Base-by-base conservation (phyloP, 768 basidiomycete species). In the Coprinopsis sp. region DNA sequence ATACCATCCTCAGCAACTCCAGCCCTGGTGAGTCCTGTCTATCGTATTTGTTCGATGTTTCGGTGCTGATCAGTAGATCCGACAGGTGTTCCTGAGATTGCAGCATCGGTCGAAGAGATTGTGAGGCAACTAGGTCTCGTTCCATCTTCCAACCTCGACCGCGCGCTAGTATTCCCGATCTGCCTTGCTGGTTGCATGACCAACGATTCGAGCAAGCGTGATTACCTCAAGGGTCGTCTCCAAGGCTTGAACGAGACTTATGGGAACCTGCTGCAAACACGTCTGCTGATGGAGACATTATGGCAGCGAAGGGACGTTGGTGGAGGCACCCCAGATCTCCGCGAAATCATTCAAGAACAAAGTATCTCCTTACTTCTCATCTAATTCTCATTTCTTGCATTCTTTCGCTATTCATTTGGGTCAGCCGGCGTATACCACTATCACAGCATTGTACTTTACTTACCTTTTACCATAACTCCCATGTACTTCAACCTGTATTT, bases 151-250 rank as follows among this genome's bases (percentile, higher is more conserved):
- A 70, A 77, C 47, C 63, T 78, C 33, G 88, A 91, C 61, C 78
- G 84, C 47, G 72, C 77, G 6, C 63, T 89, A 33, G 69, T 87
- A 18, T 84, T 89, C 64, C 87, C 88, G 23, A 74, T 87, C 46
- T 83, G 80, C 59, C 68, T 91, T 33, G 80, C 82, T 24, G 88
- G 83, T 4, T 80, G 80, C 61, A 74, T 90, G 74, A 78, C 84
- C 36, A 81, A 87, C 61, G 79, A 83, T 60, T 76, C 71, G 14
- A 66, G 62, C 31, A 70, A 70, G 39, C 72, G 81, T 28, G 79
- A 81, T 41, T 73, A 81, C 54, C 68, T 85, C 61, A 82, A 79
- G 56, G 64, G 67, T 19, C 71, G 82, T 39, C 59, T 87, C 38
- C 72, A 76, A 21, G 64, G 59, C 24, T 72, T 77, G 50, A 77